A percentile compares a stretch with the other conserved stretches of the same genome.
These are phyloP conservation scores for Anastatica hierochuntica DNA, from an alignment of 345 rosid species.

Conservation along the genomic window DNA sequence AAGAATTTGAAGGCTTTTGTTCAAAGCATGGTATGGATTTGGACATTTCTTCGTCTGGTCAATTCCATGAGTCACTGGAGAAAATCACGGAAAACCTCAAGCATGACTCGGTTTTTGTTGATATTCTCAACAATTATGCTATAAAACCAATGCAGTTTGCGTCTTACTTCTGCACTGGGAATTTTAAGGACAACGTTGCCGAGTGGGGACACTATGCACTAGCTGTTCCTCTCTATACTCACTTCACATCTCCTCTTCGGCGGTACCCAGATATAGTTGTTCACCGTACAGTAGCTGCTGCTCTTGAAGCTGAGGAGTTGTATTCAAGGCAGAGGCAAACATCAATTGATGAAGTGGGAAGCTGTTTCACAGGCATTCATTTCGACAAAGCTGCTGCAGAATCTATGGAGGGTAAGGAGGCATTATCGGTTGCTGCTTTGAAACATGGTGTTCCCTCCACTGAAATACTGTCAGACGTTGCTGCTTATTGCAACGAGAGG, in stretches of 20 bases:
- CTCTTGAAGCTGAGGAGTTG: conserved; percentile 79
- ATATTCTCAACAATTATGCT: conserved; percentile 61
- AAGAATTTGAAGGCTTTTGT: conserved; percentile 77
- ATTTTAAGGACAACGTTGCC: conserved; percentile 26
- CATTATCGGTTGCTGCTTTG: conserved; percentile 46
- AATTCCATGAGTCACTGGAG: conserved; percentile 49
- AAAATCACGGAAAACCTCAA: conserved; percentile 46
- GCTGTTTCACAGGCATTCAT: conserved; percentile 50
- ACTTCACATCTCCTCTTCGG: conserved; percentile 88
- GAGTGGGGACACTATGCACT: conserved; percentile 85
- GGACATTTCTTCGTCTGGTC: conserved; percentile 69
- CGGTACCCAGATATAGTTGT: conserved; percentile 85
- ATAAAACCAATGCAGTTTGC: conserved; percentile 78
- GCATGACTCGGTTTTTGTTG: conserved; percentile 55
- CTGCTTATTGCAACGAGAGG: conserved; percentile 58
- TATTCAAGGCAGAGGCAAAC: no score
- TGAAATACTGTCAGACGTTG: conserved; percentile 43
- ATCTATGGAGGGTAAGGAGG: conserved; percentile 49
- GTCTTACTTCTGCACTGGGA: conserved; percentile 75
- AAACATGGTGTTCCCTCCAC: conserved; percentile 49
- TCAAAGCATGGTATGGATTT: conserved; percentile 56
- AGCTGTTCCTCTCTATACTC: conserved; percentile 78
- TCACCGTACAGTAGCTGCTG: conserved; percentile 79
- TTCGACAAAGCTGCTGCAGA: conserved; percentile 49
- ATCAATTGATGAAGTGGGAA: no score